A percentile compares a stretch with the other conserved stretches of the same genome.
Conservation (phyloP, 2,329 filamentous ascomycete species). For the Nigrospora oryzae region DNA sequence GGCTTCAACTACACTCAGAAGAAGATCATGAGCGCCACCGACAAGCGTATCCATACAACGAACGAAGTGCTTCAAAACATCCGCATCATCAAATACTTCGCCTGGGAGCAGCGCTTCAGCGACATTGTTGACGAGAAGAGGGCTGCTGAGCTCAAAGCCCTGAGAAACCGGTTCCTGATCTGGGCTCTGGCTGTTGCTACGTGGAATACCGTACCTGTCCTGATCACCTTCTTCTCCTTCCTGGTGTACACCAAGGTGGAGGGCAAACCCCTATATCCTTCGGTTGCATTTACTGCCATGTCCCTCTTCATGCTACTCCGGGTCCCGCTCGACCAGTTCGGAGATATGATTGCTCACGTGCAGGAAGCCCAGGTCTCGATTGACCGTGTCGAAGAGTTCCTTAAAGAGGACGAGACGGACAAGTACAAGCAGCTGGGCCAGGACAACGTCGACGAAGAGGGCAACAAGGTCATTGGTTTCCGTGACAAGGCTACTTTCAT, state of each 20-base stretch:
- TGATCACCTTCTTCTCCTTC: conserved; percentile 97
- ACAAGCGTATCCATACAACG: conserved; percentile 91
- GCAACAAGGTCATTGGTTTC: conserved; percentile 74
- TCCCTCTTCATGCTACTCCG: conserved; percentile 92
- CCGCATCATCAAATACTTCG: conserved; percentile 98
- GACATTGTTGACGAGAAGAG: conserved; percentile 85
- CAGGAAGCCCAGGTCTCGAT: conserved; percentile 96
- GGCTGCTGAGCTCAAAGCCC: conserved; percentile 63
- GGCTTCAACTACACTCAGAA: conserved; percentile 84
- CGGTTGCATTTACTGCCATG: conserved; percentile 89
- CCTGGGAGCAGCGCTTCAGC: conserved; percentile 91
- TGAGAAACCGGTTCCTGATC: conserved; percentile 77
- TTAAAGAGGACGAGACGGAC: conserved; percentile 89
- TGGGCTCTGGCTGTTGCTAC: conserved; percentile 90
- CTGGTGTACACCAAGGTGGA: conserved; percentile 86
- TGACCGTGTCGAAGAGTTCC: conserved; percentile 90
- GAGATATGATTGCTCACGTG: conserved; percentile 97
- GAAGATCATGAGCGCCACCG: conserved; percentile 83
- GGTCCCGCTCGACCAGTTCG: conserved; percentile 88
- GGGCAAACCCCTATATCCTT: conserved; percentile 81
- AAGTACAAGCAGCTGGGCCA: conserved; percentile 81
- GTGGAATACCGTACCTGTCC: conserved; percentile 90
- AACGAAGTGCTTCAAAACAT: conserved; percentile 98
- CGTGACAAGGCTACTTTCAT: conserved; percentile 69
- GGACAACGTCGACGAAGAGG: conserved; percentile 59